These are phyloP conservation scores for Sordaria brevicollis DNA, from an alignment of 495 filamentous ascomycete genomes.

Conservation along the genomic window DNA sequence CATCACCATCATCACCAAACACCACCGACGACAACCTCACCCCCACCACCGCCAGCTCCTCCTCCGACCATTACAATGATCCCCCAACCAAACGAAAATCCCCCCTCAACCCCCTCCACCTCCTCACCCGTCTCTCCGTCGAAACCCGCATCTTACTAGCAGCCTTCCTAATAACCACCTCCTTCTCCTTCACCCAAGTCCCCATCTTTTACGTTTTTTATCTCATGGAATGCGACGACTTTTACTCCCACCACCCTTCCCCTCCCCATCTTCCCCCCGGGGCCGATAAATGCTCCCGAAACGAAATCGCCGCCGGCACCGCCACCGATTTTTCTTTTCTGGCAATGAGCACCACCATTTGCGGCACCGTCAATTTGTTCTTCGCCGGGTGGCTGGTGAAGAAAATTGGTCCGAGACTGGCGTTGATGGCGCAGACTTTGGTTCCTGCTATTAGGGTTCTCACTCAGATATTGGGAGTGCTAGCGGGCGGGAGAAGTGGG, in stretches of 20 bases:
- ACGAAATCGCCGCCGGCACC: slow-evolving; percentile 45
- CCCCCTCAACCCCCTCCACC: neutral
- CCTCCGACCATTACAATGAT: neutral
- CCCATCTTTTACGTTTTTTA: slow-evolving; percentile 49
- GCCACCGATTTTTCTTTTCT: slow-evolving; percentile 42
- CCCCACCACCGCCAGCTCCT: no score
- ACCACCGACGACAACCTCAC: neutral
- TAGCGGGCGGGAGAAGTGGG: slow-evolving; percentile 37
- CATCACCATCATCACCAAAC: neutral
- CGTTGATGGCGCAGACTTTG: slow-evolving; percentile 40
- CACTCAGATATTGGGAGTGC: slow-evolving; percentile 44
- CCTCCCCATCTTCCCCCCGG: slow-evolving; percentile 14
- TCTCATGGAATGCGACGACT: slow-evolving; percentile 48
- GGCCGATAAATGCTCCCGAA: slow-evolving; percentile 34
- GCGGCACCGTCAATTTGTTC: slow-evolving; percentile 46
- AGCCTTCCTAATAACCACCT: slow-evolving; percentile 44
- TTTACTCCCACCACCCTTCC: slow-evolving; percentile 35
- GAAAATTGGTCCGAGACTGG: slow-evolving; percentile 39
- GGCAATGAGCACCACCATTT: slow-evolving; percentile 38
- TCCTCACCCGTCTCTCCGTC: slow-evolving; percentile 4
- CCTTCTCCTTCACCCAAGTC: slow-evolving; percentile 49
- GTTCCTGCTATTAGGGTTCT: slow-evolving; percentile 42
- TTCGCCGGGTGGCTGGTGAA: slow-evolving; percentile 49
- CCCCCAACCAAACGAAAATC: neutral
- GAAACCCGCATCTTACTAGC: slow-evolving; percentile 38